phyloP scores from a whole-genome alignment of 139 green algal genomes.

The Volvox reticuliferus region DNA sequence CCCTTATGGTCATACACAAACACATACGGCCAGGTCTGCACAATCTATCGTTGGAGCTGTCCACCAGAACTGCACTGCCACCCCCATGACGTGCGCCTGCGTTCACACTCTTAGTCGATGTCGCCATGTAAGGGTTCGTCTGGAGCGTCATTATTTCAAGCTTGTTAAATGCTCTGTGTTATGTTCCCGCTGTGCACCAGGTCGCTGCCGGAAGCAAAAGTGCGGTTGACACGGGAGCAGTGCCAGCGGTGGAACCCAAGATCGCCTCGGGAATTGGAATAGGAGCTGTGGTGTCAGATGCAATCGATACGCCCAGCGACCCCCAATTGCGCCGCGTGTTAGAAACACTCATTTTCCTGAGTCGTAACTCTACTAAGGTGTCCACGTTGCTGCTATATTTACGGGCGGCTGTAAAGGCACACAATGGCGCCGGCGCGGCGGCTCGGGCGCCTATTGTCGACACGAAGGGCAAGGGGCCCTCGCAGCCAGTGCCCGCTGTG shows the following conservation, averaged over 20 bases:
- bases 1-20: too few relatives aligned
- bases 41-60: too few relatives aligned
- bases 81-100: too few relatives aligned
- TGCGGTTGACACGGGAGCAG: neutral
- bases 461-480: conserved; percentile 37
- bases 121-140: too few relatives aligned
- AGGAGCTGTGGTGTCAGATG: neutral
- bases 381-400: conserved; percentile 35
- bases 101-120: too few relatives aligned
- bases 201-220: neutral
- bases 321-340: conserved; percentile 24
- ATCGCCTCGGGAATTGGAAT: neutral
- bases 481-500: neutral
- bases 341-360: conserved; percentile 26
- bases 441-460: neutral
- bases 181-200: neutral
- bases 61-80: too few relatives aligned
- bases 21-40: too few relatives aligned
- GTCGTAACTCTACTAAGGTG: conserved; percentile 28
- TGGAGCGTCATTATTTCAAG: too few relatives aligned
- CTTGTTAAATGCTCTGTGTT: too few relatives aligned
- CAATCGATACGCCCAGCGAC: conserved; percentile 5
- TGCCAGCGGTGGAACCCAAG: neutral
- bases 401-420: neutral
- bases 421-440: neutral